Evolutionary conservation across 805 yeast species (phyloP).

Genomic region (Starmerella floricola): DNA sequence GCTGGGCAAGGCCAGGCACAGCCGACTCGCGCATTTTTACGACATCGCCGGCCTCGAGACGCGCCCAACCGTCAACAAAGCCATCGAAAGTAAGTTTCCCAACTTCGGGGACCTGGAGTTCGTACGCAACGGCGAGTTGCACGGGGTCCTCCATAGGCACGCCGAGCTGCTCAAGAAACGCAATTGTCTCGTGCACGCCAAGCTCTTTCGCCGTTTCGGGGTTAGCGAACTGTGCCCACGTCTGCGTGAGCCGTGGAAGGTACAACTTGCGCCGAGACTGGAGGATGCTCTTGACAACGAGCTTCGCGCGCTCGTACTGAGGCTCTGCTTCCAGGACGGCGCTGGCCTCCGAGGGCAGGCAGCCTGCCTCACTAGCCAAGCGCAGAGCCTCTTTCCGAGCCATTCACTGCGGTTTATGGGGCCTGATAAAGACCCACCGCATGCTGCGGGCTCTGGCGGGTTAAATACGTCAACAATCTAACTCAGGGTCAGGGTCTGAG

Average conservation of each 20-base stretch:
- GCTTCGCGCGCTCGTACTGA: conserved; percentile 2
- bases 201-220: conserved; percentile 30
- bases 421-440: not conserved
- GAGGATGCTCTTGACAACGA: conserved; percentile 2
- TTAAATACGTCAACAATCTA: not conserved
- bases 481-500: too few relatives aligned
- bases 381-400: conserved; percentile 5
- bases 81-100: conserved; percentile 44
- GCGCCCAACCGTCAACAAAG: conserved; percentile 51
- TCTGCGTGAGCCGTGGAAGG: not conserved
- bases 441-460: too few relatives aligned
- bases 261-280: conserved; percentile 11
- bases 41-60: conserved; percentile 28
- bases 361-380: conserved; percentile 17
- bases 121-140: conserved; percentile 58
- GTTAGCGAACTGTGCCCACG: conserved; percentile 16
- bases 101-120: conserved; percentile 51
- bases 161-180: conserved; percentile 52
- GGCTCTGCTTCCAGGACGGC: conserved; percentile 9
- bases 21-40: conserved; percentile 37
- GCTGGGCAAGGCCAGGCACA: conserved; percentile 28
- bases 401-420: too few relatives aligned
- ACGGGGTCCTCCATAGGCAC: conserved; percentile 63
- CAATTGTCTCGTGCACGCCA: conserved; percentile 68
- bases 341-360: conserved; percentile 16